A percentile compares a stretch with the other conserved stretches of the same genome.
Evolutionary conservation across 2,329 filamentous ascomycete genomes (phyloP).

Genomic region (Penicillium sp.): DNA sequence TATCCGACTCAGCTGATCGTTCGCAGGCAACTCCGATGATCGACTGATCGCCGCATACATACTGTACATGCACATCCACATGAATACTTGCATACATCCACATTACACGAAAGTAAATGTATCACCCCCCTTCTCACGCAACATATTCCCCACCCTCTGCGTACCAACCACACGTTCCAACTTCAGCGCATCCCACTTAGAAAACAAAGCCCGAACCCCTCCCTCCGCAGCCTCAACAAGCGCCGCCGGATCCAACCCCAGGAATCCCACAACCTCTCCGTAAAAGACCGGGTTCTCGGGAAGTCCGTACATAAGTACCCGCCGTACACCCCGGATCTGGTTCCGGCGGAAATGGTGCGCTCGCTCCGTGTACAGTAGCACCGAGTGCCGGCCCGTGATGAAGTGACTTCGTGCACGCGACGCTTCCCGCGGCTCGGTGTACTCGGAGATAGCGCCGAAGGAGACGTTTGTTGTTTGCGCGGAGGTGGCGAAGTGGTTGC

Average conservation of each 20-base stretch:
- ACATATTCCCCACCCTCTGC: conserved; percentile 79
- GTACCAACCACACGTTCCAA: conserved; percentile 86
- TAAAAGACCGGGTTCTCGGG: conserved; percentile 76
- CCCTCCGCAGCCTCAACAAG: conserved; percentile 62
- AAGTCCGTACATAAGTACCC: conserved; percentile 85
- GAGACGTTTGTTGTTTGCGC: conserved; percentile 60
- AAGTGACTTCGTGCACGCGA: conserved; percentile 88
- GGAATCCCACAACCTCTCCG: conserved; percentile 46
- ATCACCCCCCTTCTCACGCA: conserved; percentile 78
- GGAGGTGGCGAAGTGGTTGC: conserved; percentile 86
- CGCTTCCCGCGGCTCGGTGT: conserved; percentile 76
- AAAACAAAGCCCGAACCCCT: conserved; percentile 69
- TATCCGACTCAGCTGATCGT: too few relatives aligned
- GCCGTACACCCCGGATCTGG: conserved; percentile 76
- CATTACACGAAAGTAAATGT: conserved; percentile 89
- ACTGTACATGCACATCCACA: too few relatives aligned
- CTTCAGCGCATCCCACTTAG: conserved; percentile 85
- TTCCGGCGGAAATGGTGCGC: conserved; percentile 98
- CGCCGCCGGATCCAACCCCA: conserved; percentile 47
- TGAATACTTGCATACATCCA: too few relatives aligned
- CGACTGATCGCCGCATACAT: too few relatives aligned
- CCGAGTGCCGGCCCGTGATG: conserved; percentile 75
- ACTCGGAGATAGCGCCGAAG: conserved; percentile 88
- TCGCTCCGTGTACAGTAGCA: conserved; percentile 89
- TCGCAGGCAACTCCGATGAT: too few relatives aligned